A percentile compares a stretch with the other conserved stretches of the same genome.
These are phyloP conservation scores for Xylaria sp. DNA, from an alignment of 2,329 filamentous ascomycete species.

Conservation along the genomic window DNA sequence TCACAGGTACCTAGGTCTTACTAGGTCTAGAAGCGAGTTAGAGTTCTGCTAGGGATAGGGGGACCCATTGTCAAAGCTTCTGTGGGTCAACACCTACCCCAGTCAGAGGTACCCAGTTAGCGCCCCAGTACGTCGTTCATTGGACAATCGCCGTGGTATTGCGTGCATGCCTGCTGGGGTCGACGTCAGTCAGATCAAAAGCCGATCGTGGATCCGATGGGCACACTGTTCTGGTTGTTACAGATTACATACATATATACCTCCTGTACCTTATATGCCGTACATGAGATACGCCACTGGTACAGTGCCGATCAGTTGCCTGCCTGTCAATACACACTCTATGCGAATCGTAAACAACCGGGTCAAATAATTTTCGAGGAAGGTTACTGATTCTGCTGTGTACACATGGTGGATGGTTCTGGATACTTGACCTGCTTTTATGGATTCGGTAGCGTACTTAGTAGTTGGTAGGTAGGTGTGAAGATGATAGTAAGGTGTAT, in stretches of 20 bases:
- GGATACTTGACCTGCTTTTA: neutral
- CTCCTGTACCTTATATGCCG: neutral
- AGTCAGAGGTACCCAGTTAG: neutral
- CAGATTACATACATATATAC: constrained; percentile 6
- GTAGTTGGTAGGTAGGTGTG: too few relatives aligned
- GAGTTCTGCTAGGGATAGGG: too few relatives aligned
- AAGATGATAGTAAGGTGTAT: neutral
- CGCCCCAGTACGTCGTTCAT: constrained; percentile 34
- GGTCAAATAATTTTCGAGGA: neutral
- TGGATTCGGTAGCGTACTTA: too few relatives aligned
- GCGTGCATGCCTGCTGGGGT: constrained; percentile 3
- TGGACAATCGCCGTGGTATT: constrained; percentile 24
- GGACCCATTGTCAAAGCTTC: constrained; percentile 24
- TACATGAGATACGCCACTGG: neutral
- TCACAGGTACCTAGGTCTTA: neutral
- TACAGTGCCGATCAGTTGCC: constrained; percentile 15
- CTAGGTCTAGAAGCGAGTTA: neutral
- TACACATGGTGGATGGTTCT: neutral
- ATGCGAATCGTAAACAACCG: neutral
- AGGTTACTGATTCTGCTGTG: neutral
- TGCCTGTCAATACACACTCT: neutral
- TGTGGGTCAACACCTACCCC: constrained; percentile 28
- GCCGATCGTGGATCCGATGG: constrained; percentile 26
- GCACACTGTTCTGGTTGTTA: neutral
- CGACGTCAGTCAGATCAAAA: constrained; percentile 35